Evolutionary conservation across 495 filamentous ascomycete genomes (phyloP).

Genomic region (Parathielavia hyrcaniae): DNA sequence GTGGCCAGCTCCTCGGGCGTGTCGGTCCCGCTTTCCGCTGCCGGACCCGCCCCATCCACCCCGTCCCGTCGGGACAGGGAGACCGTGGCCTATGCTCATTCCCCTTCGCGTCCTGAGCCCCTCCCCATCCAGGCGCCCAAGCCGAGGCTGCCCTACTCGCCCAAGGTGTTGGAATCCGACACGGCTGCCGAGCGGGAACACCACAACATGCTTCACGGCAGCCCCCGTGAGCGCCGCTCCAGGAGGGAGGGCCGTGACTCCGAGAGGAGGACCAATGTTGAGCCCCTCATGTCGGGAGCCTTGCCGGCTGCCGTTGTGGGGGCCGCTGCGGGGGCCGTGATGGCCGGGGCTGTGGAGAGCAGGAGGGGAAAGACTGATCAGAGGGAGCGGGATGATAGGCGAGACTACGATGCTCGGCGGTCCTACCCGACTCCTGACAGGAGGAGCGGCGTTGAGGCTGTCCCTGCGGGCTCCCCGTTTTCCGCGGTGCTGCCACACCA

Average conservation of each 20-base stretch:
- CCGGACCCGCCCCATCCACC: slow-evolving; percentile 3
- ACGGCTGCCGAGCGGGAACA: slow-evolving; percentile 15
- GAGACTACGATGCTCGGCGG: slow-evolving; percentile 19
- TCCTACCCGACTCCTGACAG: slow-evolving; percentile 14
- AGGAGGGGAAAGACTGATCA: slow-evolving; percentile 22
- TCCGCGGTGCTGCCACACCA: neutral
- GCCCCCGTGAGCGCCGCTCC: slow-evolving; percentile 3
- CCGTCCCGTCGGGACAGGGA: slow-evolving; percentile 14
- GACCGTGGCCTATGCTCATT: slow-evolving; percentile 1
- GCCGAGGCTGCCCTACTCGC: slow-evolving; percentile 39
- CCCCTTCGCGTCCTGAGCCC: slow-evolving; percentile 27
- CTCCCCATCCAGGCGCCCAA: slow-evolving; percentile 44
- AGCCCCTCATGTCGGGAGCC: slow-evolving; percentile 7
- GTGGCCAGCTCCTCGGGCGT: slow-evolving; percentile 43
- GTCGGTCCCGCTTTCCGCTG: slow-evolving; percentile 18
- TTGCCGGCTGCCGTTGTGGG: slow-evolving; percentile 18
- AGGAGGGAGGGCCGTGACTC: slow-evolving; percentile 4
- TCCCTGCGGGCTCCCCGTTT: neutral
- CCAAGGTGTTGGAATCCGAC: slow-evolving; percentile 37
- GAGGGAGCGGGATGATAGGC: slow-evolving; percentile 18
- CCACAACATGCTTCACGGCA: neutral
- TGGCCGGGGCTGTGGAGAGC: slow-evolving; percentile 23
- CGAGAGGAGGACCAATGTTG: slow-evolving; percentile 17
- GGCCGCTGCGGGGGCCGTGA: slow-evolving; percentile 45
- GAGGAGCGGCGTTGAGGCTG: slow-evolving; percentile 8